Conservation (phyloP, 306 rosid species). For the Cyclanthera cordifolia region DNA sequence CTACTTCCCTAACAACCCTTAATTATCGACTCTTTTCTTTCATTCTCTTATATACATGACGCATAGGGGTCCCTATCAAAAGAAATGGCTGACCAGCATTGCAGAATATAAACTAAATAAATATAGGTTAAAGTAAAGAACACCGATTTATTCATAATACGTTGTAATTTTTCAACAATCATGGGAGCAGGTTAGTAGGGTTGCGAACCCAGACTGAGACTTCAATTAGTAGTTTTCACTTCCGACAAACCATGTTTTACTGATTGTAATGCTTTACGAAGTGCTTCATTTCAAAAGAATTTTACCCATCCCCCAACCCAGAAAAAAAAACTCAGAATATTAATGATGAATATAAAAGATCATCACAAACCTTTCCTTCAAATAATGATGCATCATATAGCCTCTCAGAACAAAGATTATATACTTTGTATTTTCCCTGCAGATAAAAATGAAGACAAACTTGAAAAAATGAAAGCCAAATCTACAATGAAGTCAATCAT, state of each 20-base stretch:
- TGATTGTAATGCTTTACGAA: not conserved
- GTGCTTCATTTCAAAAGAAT: not conserved
- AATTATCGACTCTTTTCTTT: too few species aligned
- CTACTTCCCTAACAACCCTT: too few species aligned
- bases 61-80: too few species aligned
- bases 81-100: not conserved
- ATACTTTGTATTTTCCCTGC: conserved; percentile 91
- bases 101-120: not conserved
- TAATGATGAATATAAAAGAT: conserved; percentile 2
- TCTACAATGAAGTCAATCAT: not conserved
- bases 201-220: not conserved
- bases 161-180: not conserved
- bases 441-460: conserved; percentile 17
- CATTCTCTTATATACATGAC: too few species aligned
- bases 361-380: conserved; percentile 81
- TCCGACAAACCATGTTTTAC: not conserved
- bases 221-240: not conserved
- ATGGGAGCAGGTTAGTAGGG: not conserved
- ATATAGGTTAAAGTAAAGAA: not conserved
- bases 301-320: not conserved
- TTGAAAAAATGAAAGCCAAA: not conserved
- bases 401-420: conserved; percentile 96
- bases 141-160: not conserved
- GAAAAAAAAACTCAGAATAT: not conserved
- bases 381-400: conserved; percentile 88